phyloP scores from a whole-genome alignment of 257 asterid species.

The Forsythia viridissima region DNA sequence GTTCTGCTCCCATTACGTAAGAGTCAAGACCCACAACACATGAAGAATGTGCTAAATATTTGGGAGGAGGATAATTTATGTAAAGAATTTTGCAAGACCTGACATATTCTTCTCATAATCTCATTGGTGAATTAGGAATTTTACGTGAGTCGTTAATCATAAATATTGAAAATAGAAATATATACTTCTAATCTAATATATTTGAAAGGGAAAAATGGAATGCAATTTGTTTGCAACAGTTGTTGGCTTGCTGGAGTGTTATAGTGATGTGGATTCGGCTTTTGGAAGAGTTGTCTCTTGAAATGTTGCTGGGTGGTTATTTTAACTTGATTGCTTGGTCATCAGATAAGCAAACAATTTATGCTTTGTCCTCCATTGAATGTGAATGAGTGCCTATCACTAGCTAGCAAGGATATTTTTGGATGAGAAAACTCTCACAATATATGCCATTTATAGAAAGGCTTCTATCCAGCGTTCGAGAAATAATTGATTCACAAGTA shows the following conservation, averaged over 20 bases:
- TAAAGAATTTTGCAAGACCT: neutral
- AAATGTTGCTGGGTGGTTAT: neutral
- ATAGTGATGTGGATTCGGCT: neutral
- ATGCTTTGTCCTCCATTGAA: neutral
- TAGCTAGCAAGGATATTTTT: neutral
- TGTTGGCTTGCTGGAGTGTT: neutral
- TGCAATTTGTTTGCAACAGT: neutral
- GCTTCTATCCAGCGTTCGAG: neutral
- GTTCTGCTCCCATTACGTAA: neutral
- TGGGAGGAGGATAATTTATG: neutral
- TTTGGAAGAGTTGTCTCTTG: neutral
- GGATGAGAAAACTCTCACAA: neutral
- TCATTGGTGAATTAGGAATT: neutral
- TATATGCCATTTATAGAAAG: neutral
- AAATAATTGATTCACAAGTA: neutral
- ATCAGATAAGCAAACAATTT: neutral
- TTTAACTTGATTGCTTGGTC: neutral
- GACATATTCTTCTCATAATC: neutral
- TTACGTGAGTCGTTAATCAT: neutral
- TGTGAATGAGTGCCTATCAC: neutral
- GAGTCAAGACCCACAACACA: neutral
- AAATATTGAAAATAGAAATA: neutral
- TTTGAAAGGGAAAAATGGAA: neutral
- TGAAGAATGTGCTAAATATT: neutral
- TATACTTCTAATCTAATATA: neutral